Evolutionary conservation across 805 yeast genomes (phyloP).

Genomic region (Sugiyamaella americana): DNA sequence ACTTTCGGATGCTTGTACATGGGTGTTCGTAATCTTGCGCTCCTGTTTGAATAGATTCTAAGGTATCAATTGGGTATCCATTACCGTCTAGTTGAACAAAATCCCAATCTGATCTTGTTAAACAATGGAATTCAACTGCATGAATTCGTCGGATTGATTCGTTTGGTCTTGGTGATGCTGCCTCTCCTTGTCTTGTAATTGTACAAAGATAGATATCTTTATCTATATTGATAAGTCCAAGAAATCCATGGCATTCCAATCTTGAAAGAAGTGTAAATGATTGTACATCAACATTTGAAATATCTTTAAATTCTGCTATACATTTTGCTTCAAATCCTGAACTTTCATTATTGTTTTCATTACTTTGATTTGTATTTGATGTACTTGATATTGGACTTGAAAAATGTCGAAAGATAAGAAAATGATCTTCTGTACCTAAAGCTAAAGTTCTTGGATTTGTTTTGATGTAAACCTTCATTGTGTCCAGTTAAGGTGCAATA

Average conservation of each 20-base stretch:
- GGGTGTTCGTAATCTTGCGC: constrained; percentile 59
- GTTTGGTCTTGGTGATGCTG: constrained; percentile 73
- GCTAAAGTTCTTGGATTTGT: constrained; percentile 65
- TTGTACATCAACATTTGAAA: constrained; percentile 34
- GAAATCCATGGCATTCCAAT: constrained; percentile 44
- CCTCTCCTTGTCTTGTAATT: constrained; percentile 68
- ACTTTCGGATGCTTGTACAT: constrained; percentile 69
- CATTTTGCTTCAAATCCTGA: constrained; percentile 20
- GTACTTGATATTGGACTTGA: constrained; percentile 1
- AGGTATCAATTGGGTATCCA: constrained; percentile 50
- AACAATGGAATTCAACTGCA: constrained; percentile 81
- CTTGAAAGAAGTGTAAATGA: constrained; percentile 35
- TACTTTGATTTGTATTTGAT: background rate
- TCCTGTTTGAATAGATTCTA: constrained; percentile 25
- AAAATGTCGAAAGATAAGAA: constrained; percentile 44
- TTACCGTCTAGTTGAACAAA: constrained; percentile 59
- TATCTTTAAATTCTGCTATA: constrained; percentile 42
- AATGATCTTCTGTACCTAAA: constrained; percentile 51
- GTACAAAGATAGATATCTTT: constrained; percentile 67
- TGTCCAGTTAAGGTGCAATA: too few relatives aligned
- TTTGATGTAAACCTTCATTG: constrained; percentile 59
- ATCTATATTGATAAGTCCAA: constrained; percentile 73
- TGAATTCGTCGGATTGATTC: constrained; percentile 76
- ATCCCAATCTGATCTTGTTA: constrained; percentile 74
- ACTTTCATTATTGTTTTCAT: background rate